phyloP scores from a whole-genome alignment of 495 filamentous ascomycete genomes.

The Darksidea phi region DNA sequence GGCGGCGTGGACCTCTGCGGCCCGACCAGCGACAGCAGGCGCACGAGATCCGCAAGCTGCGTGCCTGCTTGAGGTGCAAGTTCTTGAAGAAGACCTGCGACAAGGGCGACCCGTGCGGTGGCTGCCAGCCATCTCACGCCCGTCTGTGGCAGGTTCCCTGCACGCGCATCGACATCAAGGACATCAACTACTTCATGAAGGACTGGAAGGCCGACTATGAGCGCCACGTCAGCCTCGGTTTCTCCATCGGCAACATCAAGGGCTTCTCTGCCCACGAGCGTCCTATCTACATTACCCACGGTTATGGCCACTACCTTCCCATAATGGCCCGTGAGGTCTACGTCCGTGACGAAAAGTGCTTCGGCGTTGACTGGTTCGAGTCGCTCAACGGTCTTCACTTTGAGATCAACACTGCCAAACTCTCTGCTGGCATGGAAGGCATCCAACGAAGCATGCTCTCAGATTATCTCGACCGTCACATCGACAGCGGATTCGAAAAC shows the following conservation, averaged over 20 bases:
- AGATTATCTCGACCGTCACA: slow-evolving; percentile 88
- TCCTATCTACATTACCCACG: slow-evolving; percentile 58
- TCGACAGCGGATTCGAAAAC: slow-evolving; percentile 82
- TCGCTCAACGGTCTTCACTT: slow-evolving; percentile 69
- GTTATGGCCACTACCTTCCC: slow-evolving; percentile 83
- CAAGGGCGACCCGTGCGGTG: slow-evolving; percentile 88
- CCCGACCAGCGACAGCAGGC: slow-evolving; percentile 95
- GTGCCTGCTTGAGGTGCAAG: slow-evolving; percentile 92
- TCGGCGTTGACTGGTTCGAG: slow-evolving; percentile 88
- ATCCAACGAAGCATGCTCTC: slow-evolving; percentile 72
- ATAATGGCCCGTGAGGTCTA: slow-evolving; percentile 88
- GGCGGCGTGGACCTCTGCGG: slow-evolving; percentile 78
- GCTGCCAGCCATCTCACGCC: slow-evolving; percentile 89
- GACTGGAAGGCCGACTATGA: slow-evolving; percentile 96
- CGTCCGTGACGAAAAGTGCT: slow-evolving; percentile 87
- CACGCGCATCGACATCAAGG: slow-evolving; percentile 94
- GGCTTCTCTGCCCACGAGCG: slow-evolving; percentile 80
- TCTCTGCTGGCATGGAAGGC: slow-evolving; percentile 81
- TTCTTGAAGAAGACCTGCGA: slow-evolving; percentile 98
- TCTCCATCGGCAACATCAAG: slow-evolving; percentile 90
- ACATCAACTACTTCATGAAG: slow-evolving; percentile 96
- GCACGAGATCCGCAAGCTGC: slow-evolving; percentile 86
- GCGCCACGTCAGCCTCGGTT: slow-evolving; percentile 77
- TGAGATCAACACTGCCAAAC: slow-evolving; percentile 77
- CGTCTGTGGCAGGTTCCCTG: slow-evolving; percentile 93